Evolutionary conservation across 139 green algal species (phyloP).

Genomic region (Tetraselmis chui): DNA sequence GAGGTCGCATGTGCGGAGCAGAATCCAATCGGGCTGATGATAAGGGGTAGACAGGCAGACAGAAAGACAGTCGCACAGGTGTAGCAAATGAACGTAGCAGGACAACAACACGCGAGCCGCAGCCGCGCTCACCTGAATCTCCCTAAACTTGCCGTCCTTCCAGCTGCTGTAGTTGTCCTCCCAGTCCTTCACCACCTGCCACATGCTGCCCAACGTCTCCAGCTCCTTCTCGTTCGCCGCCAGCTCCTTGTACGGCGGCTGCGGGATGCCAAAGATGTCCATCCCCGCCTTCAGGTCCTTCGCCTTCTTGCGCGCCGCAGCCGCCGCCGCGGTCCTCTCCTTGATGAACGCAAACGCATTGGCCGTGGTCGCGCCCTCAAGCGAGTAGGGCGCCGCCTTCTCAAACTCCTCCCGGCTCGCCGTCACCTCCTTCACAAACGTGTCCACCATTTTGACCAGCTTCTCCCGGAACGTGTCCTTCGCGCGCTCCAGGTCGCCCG

Average conservation of each 20-base stretch:
- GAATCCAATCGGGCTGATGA: no score
- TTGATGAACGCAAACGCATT: constrained; percentile 35
- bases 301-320: constrained; percentile 25
- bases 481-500: constrained; percentile 49
- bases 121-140: constrained; percentile 72
- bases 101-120: no score
- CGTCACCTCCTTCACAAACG: constrained; percentile 64
- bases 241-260: constrained; percentile 66
- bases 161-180: constrained; percentile 57
- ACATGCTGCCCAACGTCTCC: constrained; percentile 65
- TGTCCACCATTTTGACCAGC: constrained; percentile 69
- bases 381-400: constrained; percentile 37
- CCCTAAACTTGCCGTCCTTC: constrained; percentile 73
- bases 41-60: no score
- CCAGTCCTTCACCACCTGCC: constrained; percentile 68
- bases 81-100: no score
- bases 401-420: constrained; percentile 54
- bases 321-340: constrained; percentile 23
- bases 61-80: no score
- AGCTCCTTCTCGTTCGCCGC: constrained; percentile 55
- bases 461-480: constrained; percentile 77
- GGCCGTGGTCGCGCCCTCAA: constrained; percentile 9
- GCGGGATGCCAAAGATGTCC: constrained; percentile 78
- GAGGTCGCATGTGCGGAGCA: no score
- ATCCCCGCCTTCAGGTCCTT: constrained; percentile 70